These are phyloP conservation scores for Lichtheimia ornata DNA, from an alignment of 371 early-diverging fungal species.

Conservation along the genomic window DNA sequence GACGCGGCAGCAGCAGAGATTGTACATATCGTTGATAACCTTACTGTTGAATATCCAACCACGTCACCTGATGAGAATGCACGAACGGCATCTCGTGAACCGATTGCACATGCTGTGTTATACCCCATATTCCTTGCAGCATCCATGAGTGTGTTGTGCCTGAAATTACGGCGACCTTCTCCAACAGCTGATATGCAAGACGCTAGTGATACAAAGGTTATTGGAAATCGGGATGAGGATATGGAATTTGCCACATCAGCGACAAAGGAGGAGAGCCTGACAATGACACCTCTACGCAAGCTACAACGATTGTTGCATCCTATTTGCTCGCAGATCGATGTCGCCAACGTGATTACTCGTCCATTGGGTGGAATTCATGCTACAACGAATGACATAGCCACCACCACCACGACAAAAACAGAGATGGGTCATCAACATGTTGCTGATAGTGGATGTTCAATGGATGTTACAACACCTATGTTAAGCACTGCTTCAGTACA, in stretches of 20 bases:
- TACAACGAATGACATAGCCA: neutral
- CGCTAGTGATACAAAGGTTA: neutral
- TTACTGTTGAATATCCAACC: conserved; percentile 6
- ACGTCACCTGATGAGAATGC: neutral
- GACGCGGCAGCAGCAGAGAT: conserved; percentile 17
- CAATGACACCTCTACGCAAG: conserved; percentile 13
- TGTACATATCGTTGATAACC: conserved; percentile 17
- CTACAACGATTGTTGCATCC: conserved; percentile 13
- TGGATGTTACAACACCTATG: neutral
- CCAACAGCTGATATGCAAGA: neutral
- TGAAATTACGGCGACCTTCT: neutral
- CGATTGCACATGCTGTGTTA: conserved; percentile 10
- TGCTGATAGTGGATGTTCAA: neutral
- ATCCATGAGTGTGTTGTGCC: conserved; percentile 4
- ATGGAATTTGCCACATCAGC: neutral
- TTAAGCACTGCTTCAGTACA: neutral
- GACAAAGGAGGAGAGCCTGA: neutral
- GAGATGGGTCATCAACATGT: neutral
- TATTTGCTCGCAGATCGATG: conserved; percentile 15
- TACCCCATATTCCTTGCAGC: conserved; percentile 15
- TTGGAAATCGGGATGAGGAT: neutral
- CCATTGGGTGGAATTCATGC: conserved; percentile 12
- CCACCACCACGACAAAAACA: neutral
- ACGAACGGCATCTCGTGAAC: neutral
- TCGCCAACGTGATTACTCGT: conserved; percentile 7